Conservation (phyloP, 192 early-diverging fungal genomes). For the Piromyces sp. region DNA sequence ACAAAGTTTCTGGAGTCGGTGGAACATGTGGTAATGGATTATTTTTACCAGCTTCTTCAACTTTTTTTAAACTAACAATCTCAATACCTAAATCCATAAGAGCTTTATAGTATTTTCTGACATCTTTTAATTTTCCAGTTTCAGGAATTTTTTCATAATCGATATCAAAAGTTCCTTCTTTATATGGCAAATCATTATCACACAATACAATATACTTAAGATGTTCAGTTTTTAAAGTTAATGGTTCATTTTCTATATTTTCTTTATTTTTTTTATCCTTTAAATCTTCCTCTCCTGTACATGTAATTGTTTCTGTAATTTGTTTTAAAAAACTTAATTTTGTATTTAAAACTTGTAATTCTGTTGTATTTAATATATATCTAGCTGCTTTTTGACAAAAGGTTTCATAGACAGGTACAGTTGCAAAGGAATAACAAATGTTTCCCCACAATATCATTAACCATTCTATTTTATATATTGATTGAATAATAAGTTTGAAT, state of each 20-base stretch:
- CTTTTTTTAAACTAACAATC: not conserved
- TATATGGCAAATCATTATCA: not conserved
- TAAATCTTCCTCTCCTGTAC: not conserved
- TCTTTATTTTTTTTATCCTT: not conserved
- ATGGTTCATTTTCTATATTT: not conserved
- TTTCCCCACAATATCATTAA: not conserved
- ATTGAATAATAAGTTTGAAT: too few relatives aligned
- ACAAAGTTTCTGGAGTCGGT: not conserved
- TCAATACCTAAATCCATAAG: not conserved
- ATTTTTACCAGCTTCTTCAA: not conserved
- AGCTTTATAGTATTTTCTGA: not conserved
- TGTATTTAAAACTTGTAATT: not conserved
- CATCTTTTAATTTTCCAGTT: not conserved
- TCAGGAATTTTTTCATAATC: not conserved
- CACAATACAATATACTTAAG: not conserved
- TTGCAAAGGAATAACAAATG: not conserved
- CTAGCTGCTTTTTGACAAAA: not conserved
- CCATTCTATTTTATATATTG: not conserved
- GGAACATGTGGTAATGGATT: not conserved
- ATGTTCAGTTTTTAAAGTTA: not conserved
- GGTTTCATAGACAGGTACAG: not conserved
- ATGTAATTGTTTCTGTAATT: not conserved
- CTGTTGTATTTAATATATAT: not conserved
- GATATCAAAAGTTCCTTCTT: not conserved
- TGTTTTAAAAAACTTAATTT: not conserved